A percentile compares a stretch with the other conserved stretches of the same genome.
These are phyloP conservation scores for Physcomitrium patens DNA, from an alignment of 225 moss, liverwort and hornwort species.

Conservation along the genomic window DNA sequence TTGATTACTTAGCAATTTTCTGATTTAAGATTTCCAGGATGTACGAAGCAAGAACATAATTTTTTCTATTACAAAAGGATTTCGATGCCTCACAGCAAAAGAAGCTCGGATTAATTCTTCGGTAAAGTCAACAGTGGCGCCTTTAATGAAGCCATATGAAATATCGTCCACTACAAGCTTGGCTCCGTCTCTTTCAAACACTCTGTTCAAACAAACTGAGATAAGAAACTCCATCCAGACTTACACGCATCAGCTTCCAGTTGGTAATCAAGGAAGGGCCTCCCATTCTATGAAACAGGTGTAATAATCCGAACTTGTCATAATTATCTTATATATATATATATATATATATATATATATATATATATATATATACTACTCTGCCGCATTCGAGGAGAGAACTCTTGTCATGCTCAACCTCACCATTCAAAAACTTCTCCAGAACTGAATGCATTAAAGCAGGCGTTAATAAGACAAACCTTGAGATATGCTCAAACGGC, in stretches of 20 bases:
- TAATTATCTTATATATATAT: not conserved
- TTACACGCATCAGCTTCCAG: not conserved
- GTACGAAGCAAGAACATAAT: not conserved
- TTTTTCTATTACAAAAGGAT: not conserved
- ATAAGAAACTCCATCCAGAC: conserved; percentile 8
- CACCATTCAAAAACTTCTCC: not conserved
- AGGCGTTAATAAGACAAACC: not conserved
- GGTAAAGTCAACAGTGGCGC: conserved; percentile 84
- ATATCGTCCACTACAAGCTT: conserved; percentile 87
- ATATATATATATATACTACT: no score
- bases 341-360: no score
- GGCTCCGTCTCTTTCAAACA: conserved; percentile 77
- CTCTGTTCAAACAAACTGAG: conserved; percentile 41
- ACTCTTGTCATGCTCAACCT: not conserved
- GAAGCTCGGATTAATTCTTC: conserved; percentile 95
- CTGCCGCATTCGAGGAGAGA: not conserved
- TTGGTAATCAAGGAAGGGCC: not conserved
- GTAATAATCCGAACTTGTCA: not conserved
- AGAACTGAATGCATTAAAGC: not conserved
- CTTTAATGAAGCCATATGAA: conserved; percentile 84
- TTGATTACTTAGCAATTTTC: not conserved
- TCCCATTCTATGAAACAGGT: not conserved
- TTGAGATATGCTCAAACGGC: not conserved
- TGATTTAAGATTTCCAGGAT: not conserved
- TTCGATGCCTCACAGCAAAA: conserved; percentile 63